Percentiles rank a stretch among this genome's conserved stretches.
These are phyloP conservation scores for Cutaneotrichosporon cutaneum DNA, from an alignment of 1,284 basidiomycete species.

Conservation along the genomic window DNA sequence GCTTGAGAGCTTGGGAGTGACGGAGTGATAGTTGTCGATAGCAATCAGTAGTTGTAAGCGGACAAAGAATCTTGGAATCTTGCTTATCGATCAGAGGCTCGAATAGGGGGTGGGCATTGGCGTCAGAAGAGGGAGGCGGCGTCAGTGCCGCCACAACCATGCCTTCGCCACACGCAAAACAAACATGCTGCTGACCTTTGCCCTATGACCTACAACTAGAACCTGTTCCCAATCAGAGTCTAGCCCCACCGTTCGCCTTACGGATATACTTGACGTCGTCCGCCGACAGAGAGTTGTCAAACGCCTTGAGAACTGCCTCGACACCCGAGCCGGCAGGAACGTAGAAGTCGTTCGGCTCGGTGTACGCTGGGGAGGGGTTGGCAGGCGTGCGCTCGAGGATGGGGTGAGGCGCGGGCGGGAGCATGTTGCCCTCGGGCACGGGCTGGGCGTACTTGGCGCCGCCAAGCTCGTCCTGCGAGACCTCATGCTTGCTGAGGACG, in stretches of 20 bases:
- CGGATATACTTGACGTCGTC: constrained; percentile 11
- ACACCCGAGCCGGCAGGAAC: constrained; percentile 5
- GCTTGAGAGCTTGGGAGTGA: no score
- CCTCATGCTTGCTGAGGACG: constrained; percentile 16
- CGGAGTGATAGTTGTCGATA: not conserved
- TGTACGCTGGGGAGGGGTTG: not conserved
- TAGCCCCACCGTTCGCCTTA: constrained; percentile 7
- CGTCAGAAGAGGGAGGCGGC: no score
- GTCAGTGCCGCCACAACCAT: no score
- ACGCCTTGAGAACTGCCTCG: constrained; percentile 3
- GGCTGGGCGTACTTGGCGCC: constrained; percentile 1
- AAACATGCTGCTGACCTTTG: not conserved
- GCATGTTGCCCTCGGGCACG: not conserved
- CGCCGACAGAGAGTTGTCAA: not conserved
- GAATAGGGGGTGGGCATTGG: no score
- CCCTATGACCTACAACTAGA: not conserved
- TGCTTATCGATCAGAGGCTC: not conserved
- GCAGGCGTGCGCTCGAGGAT: constrained; percentile 16
- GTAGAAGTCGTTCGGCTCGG: constrained; percentile 10
- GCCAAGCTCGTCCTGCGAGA: constrained; percentile 12
- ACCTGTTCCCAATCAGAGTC: constrained; percentile 8
- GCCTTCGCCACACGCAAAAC: not conserved
- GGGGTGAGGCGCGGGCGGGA: constrained; percentile 15
- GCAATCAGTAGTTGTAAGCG: not conserved
- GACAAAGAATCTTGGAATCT: not conserved